A percentile compares a stretch with the other conserved stretches of the same genome.
These are phyloP conservation scores for Marasmius tenuissimus DNA, from an alignment of 1,284 basidiomycete species.

Conservation along the genomic window DNA sequence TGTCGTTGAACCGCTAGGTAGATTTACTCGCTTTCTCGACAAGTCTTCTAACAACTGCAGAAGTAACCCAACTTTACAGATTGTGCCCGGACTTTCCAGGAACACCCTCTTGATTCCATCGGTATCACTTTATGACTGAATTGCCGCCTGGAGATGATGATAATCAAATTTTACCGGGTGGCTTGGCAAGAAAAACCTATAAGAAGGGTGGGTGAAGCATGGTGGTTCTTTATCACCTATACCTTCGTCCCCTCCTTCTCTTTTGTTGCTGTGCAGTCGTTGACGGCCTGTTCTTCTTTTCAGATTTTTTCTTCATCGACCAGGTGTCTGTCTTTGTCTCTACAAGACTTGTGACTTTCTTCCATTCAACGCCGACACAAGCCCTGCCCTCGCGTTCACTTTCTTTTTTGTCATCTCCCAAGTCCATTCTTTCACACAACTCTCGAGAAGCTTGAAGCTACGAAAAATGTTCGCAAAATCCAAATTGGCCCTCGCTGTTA, in stretches of 20 bases:
- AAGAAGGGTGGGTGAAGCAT: neutral
- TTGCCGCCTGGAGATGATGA: neutral
- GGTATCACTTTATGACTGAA: neutral
- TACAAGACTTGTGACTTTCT: constrained; percentile 24
- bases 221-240: constrained; percentile 14
- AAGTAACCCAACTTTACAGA: neutral
- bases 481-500: constrained; percentile 34
- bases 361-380: constrained; percentile 23
- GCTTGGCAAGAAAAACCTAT: constrained; percentile 3
- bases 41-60: neutral
- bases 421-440: neutral
- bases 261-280: constrained; percentile 34
- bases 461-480: constrained; percentile 46
- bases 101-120: neutral
- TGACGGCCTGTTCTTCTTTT: constrained; percentile 44
- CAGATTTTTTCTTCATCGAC: constrained; percentile 35
- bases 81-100: neutral
- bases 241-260: constrained; percentile 26
- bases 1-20: too few species aligned
- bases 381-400: constrained; percentile 22
- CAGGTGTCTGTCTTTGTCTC: constrained; percentile 42
- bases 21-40: neutral
- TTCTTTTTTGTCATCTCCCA: constrained; percentile 20
- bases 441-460: constrained; percentile 18
- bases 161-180: constrained; percentile 1